Base-by-base conservation (phyloP, 2,329 filamentous ascomycete genomes). In the Aspergillus sp. region DNA sequence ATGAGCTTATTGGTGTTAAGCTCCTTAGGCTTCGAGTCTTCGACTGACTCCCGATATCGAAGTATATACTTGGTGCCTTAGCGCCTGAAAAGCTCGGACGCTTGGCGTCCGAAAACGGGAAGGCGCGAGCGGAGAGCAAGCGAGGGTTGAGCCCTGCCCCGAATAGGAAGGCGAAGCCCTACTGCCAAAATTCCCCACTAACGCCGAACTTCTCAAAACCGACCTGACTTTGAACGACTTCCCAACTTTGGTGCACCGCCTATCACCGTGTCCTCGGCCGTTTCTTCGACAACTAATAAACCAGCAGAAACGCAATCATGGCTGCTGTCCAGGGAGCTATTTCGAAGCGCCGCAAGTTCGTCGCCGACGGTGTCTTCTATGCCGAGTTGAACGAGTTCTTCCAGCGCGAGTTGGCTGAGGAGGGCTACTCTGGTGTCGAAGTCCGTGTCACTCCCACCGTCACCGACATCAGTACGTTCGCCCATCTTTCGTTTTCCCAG, bases 301-400 rank as follows among this genome's bases (percentile, higher is more conserved):
- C 59, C 68, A 64, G 67, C 63, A 70, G 67, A 68, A 71, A 68
- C 71, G 72, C 72, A 75, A 78, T 69, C 68, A 81, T 81, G 79
- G 77, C 79, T 69, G 76, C 78, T 73, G 72, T 75, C 69, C 79
- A 80, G 73, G 78, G 77, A 73, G 77, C 77, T 71, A 80, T 81
- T 69, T 80, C 78, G 64, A 81, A 81, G 76, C 77, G 77, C 68
- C 73, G 79, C 68, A 79, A 93, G 88, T 93, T 93, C 85, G 89
- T 93, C 79, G 90, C 90, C 72, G 95, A 99, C 83, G 95, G 95
- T 89, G 95, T 99, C 77, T 99, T 99, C 91, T 99, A 97, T 84
- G 95, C 95, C 86, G 95, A 99, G 85, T 86, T 99, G 82, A 99
- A 99, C 90, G 95, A 99, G 86, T 99, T 99, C 90, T 99, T 99